Evolutionary conservation across 495 filamentous ascomycete genomes (phyloP).

Genomic region (Lophiostoma macrostomum): DNA sequence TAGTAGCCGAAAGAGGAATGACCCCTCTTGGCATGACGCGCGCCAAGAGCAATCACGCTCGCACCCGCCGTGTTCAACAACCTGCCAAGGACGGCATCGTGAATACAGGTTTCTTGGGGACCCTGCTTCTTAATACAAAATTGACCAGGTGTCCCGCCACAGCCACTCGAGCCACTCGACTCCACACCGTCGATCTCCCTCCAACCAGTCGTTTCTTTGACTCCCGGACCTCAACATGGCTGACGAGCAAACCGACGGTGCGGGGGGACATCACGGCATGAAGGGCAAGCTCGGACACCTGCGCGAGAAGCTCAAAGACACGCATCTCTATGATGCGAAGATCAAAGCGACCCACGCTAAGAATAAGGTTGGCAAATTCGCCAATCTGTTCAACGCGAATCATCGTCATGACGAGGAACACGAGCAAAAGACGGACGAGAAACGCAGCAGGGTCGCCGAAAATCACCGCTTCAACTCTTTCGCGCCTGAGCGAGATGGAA

Average conservation of each 20-base stretch:
- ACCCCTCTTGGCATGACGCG: no score
- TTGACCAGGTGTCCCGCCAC: no score
- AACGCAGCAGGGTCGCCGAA: slow-evolving; percentile 67
- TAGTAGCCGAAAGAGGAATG: no score
- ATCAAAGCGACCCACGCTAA: slow-evolving; percentile 76
- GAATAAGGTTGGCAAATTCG: slow-evolving; percentile 64
- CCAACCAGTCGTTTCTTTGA: neutral
- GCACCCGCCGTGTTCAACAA: neutral
- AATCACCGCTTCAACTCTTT: slow-evolving; percentile 83
- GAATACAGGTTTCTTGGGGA: neutral
- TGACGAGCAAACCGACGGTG: slow-evolving; percentile 15
- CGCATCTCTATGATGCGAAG: slow-evolving; percentile 87
- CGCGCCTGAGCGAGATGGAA: slow-evolving; percentile 78
- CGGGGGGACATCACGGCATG: slow-evolving; percentile 15
- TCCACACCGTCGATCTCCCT: neutral
- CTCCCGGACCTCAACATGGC: slow-evolving; percentile 1
- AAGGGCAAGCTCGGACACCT: slow-evolving; percentile 31
- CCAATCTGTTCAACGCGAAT: slow-evolving; percentile 76
- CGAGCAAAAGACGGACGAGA: slow-evolving; percentile 77
- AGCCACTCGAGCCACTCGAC: neutral
- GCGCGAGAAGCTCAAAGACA: slow-evolving; percentile 43
- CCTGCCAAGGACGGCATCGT: neutral
- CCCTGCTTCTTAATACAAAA: neutral
- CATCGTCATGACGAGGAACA: slow-evolving; percentile 95
- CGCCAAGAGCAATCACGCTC: no score